phyloP scores from a whole-genome alignment of 768 basidiomycete species.

The Boletus edulis region DNA sequence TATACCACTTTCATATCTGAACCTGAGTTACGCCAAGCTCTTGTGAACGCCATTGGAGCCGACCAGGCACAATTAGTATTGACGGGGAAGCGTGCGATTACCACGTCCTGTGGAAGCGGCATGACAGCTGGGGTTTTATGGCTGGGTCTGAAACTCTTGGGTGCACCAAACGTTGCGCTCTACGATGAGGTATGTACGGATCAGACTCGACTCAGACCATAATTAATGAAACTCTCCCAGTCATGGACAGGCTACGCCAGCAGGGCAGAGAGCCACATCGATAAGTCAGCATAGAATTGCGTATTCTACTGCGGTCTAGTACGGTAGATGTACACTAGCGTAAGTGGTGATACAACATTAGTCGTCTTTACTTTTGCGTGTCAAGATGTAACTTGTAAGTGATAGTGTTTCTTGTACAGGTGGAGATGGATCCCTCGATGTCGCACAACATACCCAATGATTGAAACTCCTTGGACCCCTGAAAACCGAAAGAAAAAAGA shows the following conservation, averaged over 20 bases:
- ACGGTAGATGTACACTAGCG: slow-evolving; percentile 18
- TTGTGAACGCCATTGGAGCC: slow-evolving; percentile 63
- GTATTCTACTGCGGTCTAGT: slow-evolving; percentile 6
- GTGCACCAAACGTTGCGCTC: slow-evolving; percentile 58
- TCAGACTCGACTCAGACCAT: slow-evolving; percentile 7
- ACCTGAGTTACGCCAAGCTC: slow-evolving; percentile 53
- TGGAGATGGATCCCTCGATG: background rate
- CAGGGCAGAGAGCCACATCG: slow-evolving; percentile 71
- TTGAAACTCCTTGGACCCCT: slow-evolving; percentile 15
- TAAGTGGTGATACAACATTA: slow-evolving; percentile 32
- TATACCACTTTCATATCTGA: slow-evolving; percentile 61
- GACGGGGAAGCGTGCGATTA: slow-evolving; percentile 57
- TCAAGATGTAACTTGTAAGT: slow-evolving; percentile 8
- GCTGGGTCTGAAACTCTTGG: slow-evolving; percentile 81
- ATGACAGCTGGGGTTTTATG: slow-evolving; percentile 98
- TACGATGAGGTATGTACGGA: slow-evolving; percentile 84
- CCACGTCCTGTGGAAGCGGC: slow-evolving; percentile 89
- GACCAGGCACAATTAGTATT: slow-evolving; percentile 56
- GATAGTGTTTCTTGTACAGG: slow-evolving; percentile 17
- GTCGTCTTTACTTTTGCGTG: slow-evolving; percentile 11
- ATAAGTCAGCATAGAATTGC: slow-evolving; percentile 37
- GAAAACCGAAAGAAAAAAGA: slow-evolving; percentile 10
- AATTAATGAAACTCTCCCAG: slow-evolving; percentile 41
- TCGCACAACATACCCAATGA: slow-evolving; percentile 14
- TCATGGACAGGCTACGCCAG: slow-evolving; percentile 95